Evolutionary conservation across 2,329 filamentous ascomycete species (phyloP).

Genomic region (Harringtonia lauricola): DNA sequence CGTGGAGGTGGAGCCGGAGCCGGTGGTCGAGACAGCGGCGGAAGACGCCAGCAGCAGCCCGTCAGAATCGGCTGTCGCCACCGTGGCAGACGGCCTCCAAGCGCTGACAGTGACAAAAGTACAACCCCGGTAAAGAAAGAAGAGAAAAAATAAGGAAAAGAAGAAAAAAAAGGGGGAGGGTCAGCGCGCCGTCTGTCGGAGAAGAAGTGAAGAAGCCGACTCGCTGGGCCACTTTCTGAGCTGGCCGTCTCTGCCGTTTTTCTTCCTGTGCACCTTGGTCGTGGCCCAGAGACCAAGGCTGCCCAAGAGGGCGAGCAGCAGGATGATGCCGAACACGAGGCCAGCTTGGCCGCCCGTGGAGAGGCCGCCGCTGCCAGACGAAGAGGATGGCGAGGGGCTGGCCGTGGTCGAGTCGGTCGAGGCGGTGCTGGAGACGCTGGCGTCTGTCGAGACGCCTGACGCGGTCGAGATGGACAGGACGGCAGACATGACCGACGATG

Average conservation of each 20-base stretch:
- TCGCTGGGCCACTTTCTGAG: background rate
- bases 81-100: no score
- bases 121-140: background rate
- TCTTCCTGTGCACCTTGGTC: background rate
- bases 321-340: constrained; percentile 6
- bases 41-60: background rate
- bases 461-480: no score
- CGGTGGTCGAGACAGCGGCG: no score
- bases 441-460: no score
- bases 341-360: constrained; percentile 3
- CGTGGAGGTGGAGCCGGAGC: background rate
- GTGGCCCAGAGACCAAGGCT: constrained; percentile 9
- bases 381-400: background rate
- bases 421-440: no score
- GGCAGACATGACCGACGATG: no score
- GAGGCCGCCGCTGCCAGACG: background rate
- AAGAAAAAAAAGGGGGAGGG: background rate
- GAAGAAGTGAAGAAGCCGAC: background rate
- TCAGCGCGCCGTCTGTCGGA: no score
- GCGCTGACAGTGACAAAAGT: background rate
- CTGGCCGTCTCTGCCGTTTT: background rate
- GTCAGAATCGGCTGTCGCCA: no score
- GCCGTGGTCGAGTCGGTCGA: no score
- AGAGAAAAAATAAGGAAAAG: background rate
- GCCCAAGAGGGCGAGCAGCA: constrained; percentile 6